These are phyloP conservation scores for Pleurotus sapidus DNA, from an alignment of 768 basidiomycete genomes.

Conservation along the genomic window DNA sequence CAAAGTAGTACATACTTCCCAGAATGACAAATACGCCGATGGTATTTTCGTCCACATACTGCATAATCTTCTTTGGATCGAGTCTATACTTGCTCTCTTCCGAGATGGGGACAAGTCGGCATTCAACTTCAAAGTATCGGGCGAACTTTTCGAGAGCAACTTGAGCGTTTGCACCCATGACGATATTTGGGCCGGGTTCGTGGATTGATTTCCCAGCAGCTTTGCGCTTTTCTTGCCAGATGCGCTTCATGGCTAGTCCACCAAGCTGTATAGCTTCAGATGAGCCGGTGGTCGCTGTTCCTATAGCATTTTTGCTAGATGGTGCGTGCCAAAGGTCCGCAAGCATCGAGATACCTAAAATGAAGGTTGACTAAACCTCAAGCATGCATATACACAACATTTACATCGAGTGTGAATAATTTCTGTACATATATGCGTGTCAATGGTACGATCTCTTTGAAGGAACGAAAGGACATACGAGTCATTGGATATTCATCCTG, in stretches of 20 bases:
- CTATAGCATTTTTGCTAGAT: constrained; percentile 57
- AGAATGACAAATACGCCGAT: constrained; percentile 64
- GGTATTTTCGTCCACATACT: constrained; percentile 71
- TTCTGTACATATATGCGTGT: constrained; percentile 23
- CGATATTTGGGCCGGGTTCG: constrained; percentile 70
- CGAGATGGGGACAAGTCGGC: constrained; percentile 48
- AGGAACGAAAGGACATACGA: constrained; percentile 29
- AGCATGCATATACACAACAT: not conserved
- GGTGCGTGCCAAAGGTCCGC: constrained; percentile 73
- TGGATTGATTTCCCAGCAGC: constrained; percentile 69
- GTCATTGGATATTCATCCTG: constrained; percentile 67
- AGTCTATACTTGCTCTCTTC: constrained; percentile 53
- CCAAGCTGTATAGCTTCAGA: constrained; percentile 74
- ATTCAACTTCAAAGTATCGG: constrained; percentile 69
- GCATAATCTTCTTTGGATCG: constrained; percentile 59
- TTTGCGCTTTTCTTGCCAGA: constrained; percentile 68
- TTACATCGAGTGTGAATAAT: constrained; percentile 52
- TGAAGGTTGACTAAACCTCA: not conserved
- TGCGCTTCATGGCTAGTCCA: constrained; percentile 73
- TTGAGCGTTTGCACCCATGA: constrained; percentile 73
- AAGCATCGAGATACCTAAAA: constrained; percentile 43
- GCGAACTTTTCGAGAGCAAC: constrained; percentile 74
- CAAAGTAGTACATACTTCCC: constrained; percentile 25
- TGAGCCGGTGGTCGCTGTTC: constrained; percentile 70
- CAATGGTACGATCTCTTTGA: not conserved